A percentile compares a stretch with the other conserved stretches of the same genome.
These are phyloP conservation scores for Yamadazyma akitaensis DNA, from an alignment of 805 yeast species.

Conservation along the genomic window DNA sequence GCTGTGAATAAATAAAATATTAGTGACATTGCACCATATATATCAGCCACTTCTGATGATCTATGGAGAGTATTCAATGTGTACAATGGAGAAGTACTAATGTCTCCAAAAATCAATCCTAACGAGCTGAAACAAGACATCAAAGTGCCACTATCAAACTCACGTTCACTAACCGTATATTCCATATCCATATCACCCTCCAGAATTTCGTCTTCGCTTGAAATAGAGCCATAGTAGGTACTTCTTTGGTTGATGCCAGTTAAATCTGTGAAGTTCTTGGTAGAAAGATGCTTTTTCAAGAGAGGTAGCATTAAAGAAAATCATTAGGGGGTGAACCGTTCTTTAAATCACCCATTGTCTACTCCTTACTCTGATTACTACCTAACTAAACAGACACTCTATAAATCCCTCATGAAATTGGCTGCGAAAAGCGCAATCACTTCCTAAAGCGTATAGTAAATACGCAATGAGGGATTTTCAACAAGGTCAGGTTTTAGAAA, in stretches of 20 bases:
- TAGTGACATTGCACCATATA: conserved; percentile 50
- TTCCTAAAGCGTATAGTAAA: conserved; percentile 1
- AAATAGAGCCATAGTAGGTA: conserved; percentile 45
- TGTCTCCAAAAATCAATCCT: conserved; percentile 64
- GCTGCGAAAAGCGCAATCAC: conserved; percentile 6
- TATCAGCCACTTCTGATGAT: conserved; percentile 28
- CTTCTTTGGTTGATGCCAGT: conserved; percentile 45
- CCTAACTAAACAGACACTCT: neutral
- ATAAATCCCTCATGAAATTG: conserved; percentile 7
- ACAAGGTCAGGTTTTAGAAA: neutral
- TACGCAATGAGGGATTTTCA: conserved; percentile 1
- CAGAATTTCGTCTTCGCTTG: conserved; percentile 28
- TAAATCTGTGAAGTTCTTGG: neutral
- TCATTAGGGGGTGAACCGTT: neutral
- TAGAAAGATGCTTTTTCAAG: neutral
- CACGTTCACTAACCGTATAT: neutral
- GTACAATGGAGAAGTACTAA: conserved; percentile 61
- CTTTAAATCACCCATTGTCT: neutral
- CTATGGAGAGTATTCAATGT: conserved; percentile 32
- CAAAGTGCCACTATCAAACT: neutral
- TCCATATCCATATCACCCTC: neutral
- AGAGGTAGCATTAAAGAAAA: neutral
- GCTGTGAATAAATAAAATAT: conserved; percentile 55
- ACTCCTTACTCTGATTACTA: too few species aligned
- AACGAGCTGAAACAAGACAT: conserved; percentile 34